phyloP scores from a whole-genome alignment of 23 red algal genomes.

The Chondrus crispus region DNA sequence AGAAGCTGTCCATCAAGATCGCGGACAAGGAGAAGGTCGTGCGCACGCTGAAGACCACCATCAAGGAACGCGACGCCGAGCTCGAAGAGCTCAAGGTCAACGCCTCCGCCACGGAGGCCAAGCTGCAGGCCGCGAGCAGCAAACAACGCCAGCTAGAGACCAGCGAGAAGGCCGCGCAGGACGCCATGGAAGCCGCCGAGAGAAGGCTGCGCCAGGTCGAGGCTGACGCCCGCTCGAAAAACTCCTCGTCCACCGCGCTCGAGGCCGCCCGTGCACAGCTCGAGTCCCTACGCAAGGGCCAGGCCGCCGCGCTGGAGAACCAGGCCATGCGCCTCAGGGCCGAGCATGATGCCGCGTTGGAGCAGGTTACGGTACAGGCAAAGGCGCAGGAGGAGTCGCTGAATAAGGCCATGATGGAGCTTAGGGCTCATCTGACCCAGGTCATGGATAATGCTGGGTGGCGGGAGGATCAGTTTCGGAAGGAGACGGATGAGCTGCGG shows the following conservation, averaged over 20 bases:
- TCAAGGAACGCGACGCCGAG: slow-evolving; percentile 50
- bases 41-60: slow-evolving; percentile 31
- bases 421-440: slow-evolving; percentile 48
- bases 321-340: slow-evolving; percentile 30
- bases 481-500: slow-evolving; percentile 53
- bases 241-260: slow-evolving; percentile 45
- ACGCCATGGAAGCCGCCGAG: slow-evolving; percentile 27
- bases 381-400: slow-evolving; percentile 28
- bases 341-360: slow-evolving; percentile 30
- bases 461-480: slow-evolving; percentile 52
- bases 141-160: slow-evolving; percentile 57
- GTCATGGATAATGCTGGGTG: slow-evolving; percentile 46
- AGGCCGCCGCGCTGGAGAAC: slow-evolving; percentile 47
- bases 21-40: slow-evolving; percentile 72
- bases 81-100: slow-evolving; percentile 34
- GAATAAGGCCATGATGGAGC: slow-evolving; percentile 59
- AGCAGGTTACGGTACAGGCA: neutral
- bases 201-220: slow-evolving; percentile 36
- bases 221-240: slow-evolving; percentile 37
- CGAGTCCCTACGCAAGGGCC: slow-evolving; percentile 53
- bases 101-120: slow-evolving; percentile 39
- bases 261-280: slow-evolving; percentile 62
- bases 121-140: slow-evolving; percentile 23
- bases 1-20: slow-evolving; percentile 68
- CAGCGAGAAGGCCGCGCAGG: slow-evolving; percentile 30